Base-by-base conservation (phyloP, 331 rosid species). In the Pyrus hybrid region DNA sequence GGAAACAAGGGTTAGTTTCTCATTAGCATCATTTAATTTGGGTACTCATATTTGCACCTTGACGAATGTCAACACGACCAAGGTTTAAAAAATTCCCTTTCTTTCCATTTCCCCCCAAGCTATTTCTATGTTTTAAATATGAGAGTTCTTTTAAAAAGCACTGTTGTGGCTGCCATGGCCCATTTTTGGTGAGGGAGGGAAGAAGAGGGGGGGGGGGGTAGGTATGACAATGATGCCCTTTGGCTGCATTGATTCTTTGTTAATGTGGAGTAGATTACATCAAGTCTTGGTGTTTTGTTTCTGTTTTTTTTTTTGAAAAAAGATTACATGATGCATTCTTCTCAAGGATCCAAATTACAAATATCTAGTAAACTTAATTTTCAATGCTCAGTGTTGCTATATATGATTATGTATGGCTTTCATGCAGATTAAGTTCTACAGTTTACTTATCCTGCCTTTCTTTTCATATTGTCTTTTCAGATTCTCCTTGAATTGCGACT, bases 401-500 rank as follows among this genome's bases (percentile, higher is more conserved):
- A 73, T 25, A 32, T 25, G 2, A 16, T 16, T 41, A 80, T 72
- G 53, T 73, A 71, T 73, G 45, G 63, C n/a, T 21, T 33, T 23
- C 35, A 26, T 53, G 32, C 23, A 32, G 67, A 72, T 63, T 71
- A 60, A 70, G 51, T 74, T 49, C 20, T 20, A 37, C 21, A 33
- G 70, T 76, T 72, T 71, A 25, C 28, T 81, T 60, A 76, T 72
- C 23, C 37, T 23, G 22, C 35, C 64, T 43, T 67, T 2, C 43
- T 26, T 77, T 85, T 67, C 68, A 54, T 67, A 65, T 57, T 76
- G 72, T 72, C 64, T 64, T 33, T 84, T 87, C 91, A 93, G 98
- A 87, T 88, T 84, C 80, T 81, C 75, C 77, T 93, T 73, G 93
- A 88, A 80, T 75, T 89, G 86, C 93, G 88, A 67, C 95, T 91